Conservation (phyloP, 176 grass and related monocot species). For the Eragrostis curvula region DNA sequence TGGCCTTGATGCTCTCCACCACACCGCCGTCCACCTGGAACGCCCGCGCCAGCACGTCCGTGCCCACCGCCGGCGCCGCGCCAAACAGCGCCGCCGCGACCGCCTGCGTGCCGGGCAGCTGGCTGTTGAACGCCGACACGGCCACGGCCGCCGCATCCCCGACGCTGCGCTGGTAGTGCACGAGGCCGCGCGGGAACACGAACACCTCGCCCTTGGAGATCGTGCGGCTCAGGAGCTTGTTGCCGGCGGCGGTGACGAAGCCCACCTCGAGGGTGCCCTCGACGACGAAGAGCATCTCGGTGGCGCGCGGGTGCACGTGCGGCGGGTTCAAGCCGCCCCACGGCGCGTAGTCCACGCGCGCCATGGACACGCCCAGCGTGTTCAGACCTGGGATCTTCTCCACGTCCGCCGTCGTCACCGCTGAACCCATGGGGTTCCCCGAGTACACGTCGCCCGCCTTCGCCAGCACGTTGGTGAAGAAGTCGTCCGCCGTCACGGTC, state of each 20-base stretch:
- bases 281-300: conserved; percentile 66
- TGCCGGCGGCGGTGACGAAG: conserved; percentile 32
- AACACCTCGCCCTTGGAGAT: conserved; percentile 58
- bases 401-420: conserved; percentile 58
- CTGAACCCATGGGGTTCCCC: conserved; percentile 54
- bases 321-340: conserved; percentile 70
- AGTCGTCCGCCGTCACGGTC: conserved; percentile 64
- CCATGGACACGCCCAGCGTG: conserved; percentile 70
- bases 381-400: conserved; percentile 59
- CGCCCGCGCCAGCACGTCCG: conserved; percentile 58
- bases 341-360: conserved; percentile 67
- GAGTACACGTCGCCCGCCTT: conserved; percentile 44
- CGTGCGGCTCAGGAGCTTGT: conserved; percentile 35
- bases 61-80: conserved; percentile 37
- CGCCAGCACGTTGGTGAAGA: conserved; percentile 55
- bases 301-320: conserved; percentile 71
- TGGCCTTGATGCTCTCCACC: conserved; percentile 60
- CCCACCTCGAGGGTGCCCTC: conserved; percentile 69
- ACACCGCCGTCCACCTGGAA: conserved; percentile 47
- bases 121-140: conserved; percentile 65
- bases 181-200: conserved; percentile 65
- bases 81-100: conserved; percentile 51
- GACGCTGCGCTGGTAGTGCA: conserved; percentile 70
- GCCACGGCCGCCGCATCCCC: conserved; percentile 37
- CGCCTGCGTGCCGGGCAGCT: conserved; percentile 58